Base-by-base conservation (phyloP, 176 grass and related monocot species). In the Poa pratensis region DNA sequence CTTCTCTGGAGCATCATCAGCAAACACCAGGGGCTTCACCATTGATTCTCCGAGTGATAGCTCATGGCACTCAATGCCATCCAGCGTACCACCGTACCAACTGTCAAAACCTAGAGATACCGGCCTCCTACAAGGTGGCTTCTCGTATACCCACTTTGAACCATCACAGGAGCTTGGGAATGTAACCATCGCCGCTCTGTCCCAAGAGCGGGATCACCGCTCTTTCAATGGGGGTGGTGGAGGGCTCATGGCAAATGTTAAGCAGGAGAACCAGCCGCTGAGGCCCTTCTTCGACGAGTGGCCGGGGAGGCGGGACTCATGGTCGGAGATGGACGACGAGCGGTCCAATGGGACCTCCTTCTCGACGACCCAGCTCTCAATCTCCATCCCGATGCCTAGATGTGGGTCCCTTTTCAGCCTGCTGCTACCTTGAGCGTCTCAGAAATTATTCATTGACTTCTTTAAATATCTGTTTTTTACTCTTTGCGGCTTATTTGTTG, bases 271-370 rank as follows among this genome's bases (percentile, higher is more conserved):
- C 87, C 93, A 96, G 83, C 85, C 88, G 2, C 84, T 99, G 77
- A 91, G 97, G 82, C 97, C 97, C 74, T 99, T 99, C 90, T 96
- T 99, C 1, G 94, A 99, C 0, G 97, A 99, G 76, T 99, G 97
- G 94, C 97, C 97, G 0, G 92, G 89, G 78, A 84, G 83, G 3
- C 91, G 86, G 32, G 92, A 99, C 7, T 90, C 97, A 1, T 99
- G 97, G 97, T 88, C 92, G 2, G 93, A 99, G 70, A 90, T 99
- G 76, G 94, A 94, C 10, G 90, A 93, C 0, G 92, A 95, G 5
- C 83, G 94, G 76, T 88, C 86, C 13, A 99, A 91, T 19, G 82
- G 86, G 70, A 86, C 87, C 54, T 96, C 96, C 32, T 96, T 96
- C 61, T 99, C 97, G 18, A 96, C 93, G 3, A 96, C 96, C 42